Base-by-base conservation (phyloP, 495 filamentous ascomycete species). In the Hyaloscypha hepaticicola region DNA sequence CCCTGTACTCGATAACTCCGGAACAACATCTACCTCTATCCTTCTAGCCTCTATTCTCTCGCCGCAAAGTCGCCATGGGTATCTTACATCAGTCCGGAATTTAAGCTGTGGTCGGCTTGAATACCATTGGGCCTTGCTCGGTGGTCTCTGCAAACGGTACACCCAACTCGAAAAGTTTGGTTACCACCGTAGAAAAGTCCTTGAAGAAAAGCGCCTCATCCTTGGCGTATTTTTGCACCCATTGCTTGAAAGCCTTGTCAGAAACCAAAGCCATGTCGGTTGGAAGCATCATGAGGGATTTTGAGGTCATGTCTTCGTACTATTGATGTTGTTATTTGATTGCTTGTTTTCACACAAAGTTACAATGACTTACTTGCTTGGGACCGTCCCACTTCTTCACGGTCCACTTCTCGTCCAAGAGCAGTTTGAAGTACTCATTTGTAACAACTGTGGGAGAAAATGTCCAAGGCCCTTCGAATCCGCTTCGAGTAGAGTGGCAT, bases 211-310 rank as follows among this genome's bases (percentile, higher is more conserved):
- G 82, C 63, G 91, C 88, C 72, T 90, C 90, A 80, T 97, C 92
- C 82, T 92, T 91, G 66, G 93, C 93, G 77, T 97, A 98, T 73
- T 88, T 87, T 78, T 96, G 87, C 51, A 95, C 92, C 73, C 90
- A 88, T 73, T 84, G 78, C 80, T 83, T 87, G 86, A 98, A 96
- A 57, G 78, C 80, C 83, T 94, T 91, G 79, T 99, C 95, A 79
- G 93, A 87, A 76, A 95, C 76, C 55, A 99, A 77, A 34, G 87
- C 91, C 78, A 96, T 87, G 73, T 99, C 95, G 62, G 92, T 87
- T 63, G 95, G 95, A 72, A 99, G 80, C 95, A 99, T 99, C 95
- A 99, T 99, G 69, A 99, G 79, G 55, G 83, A 83, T 83, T 92
- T 90, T 69, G 87, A 92, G 72, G 78, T 82, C 77, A 88, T 87